Conservation (phyloP, 2,329 filamentous ascomycete species). For the Colletotrichum sp. region DNA sequence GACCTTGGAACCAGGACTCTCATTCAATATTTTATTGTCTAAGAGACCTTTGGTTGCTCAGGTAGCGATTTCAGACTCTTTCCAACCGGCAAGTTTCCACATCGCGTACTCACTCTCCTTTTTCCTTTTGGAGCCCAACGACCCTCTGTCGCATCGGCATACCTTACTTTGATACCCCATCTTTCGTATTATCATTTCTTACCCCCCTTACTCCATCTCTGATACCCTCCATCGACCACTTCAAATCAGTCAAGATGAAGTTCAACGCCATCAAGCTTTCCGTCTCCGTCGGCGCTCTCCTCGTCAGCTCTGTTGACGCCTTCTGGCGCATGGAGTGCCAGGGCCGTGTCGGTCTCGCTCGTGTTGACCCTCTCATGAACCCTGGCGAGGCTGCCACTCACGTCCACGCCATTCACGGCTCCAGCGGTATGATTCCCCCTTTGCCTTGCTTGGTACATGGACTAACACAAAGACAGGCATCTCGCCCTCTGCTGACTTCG, state of each 20-base stretch:
- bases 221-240: conserved; percentile 18
- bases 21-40: neutral
- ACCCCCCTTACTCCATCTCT: neutral
- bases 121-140: conserved; percentile 11
- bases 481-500: conserved; percentile 57
- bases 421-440: conserved; percentile 64
- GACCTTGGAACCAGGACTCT: neutral
- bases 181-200: conserved; percentile 12
- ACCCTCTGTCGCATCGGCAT: conserved; percentile 18
- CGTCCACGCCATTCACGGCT: conserved; percentile 78
- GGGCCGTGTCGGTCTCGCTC: conserved; percentile 69
- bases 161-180: conserved; percentile 10
- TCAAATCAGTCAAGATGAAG: conserved; percentile 12
- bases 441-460: neutral
- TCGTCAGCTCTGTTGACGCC: conserved; percentile 53
- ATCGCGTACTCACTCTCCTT: neutral
- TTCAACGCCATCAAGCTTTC: neutral
- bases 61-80: neutral
- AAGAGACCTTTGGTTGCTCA: neutral
- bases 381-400: conserved; percentile 66
- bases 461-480: conserved; percentile 60
- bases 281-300: neutral
- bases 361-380: conserved; percentile 79
- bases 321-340: conserved; percentile 94
- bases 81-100: neutral